phyloP scores from a whole-genome alignment of 148 eudicot genomes.

The Polygonum maritimum region DNA sequence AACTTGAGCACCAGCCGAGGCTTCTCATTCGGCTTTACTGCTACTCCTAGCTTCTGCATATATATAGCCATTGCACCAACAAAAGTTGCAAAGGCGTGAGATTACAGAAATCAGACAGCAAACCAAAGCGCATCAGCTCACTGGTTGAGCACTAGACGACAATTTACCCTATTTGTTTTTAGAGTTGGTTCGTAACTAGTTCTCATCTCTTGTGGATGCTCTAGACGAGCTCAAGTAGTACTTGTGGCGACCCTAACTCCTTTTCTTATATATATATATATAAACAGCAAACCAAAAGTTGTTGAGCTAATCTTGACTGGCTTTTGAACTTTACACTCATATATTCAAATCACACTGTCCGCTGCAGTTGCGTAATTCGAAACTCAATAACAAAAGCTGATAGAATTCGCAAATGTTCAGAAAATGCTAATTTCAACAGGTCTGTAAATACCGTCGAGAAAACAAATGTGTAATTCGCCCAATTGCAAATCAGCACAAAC shows the following conservation, averaged over 20 bases:
- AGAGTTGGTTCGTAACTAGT: no score
- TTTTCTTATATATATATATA: no score
- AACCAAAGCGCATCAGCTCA: background rate
- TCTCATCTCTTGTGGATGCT: no score
- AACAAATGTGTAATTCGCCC: background rate
- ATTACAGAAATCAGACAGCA: background rate
- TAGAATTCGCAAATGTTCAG: background rate
- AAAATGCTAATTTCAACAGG: no score
- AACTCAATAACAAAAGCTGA: background rate
- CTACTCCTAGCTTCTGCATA: slow-evolving; percentile 60
- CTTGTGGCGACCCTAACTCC: no score
- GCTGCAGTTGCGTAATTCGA: background rate
- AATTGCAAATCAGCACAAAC: background rate
- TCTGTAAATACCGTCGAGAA: background rate
- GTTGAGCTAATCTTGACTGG: no score
- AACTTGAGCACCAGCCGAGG: slow-evolving; percentile 83
- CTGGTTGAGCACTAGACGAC: no score
- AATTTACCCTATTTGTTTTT: no score
- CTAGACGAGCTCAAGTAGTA: no score
- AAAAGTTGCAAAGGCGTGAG: background rate
- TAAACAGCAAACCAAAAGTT: no score
- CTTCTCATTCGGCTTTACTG: slow-evolving; percentile 61
- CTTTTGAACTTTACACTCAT: no score
- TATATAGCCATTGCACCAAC: background rate
- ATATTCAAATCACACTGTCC: no score